Percentiles rank a stretch among this genome's conserved stretches.
Conservation (phyloP, 805 yeast genomes). For the Kazachstania bromeliacearum region DNA sequence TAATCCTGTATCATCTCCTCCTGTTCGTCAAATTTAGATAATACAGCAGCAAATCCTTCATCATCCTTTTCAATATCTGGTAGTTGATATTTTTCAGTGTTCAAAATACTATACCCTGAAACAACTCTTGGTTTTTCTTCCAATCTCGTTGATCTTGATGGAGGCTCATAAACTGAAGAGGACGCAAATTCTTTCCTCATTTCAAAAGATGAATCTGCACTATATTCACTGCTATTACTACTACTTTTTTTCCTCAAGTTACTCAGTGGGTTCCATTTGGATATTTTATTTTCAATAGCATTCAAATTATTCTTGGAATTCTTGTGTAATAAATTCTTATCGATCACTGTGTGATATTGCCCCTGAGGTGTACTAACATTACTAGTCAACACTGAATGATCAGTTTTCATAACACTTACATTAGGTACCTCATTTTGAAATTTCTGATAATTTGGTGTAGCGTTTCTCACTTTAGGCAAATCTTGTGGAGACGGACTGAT, state of each 20-base stretch:
- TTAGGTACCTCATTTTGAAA: constrained; percentile 17
- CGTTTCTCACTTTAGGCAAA: constrained; percentile 9
- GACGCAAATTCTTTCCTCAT: constrained; percentile 1
- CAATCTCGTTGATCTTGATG: not conserved
- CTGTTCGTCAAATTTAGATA: constrained; percentile 11
- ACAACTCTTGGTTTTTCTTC: constrained; percentile 4
- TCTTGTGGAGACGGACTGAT: constrained; percentile 5
- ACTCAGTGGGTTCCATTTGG: constrained; percentile 26
- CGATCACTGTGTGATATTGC: constrained; percentile 22
- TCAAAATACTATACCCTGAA: constrained; percentile 9
- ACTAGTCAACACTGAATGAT: constrained; percentile 1
- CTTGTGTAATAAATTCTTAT: constrained; percentile 14
- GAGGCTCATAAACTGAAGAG: constrained; percentile 3
- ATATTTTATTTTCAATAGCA: constrained; percentile 19
- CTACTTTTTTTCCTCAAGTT: constrained; percentile 21
- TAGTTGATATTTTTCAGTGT: constrained; percentile 15
- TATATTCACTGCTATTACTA: constrained; percentile 7
- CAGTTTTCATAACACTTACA: constrained; percentile 2
- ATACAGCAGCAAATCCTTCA: constrained; percentile 14
- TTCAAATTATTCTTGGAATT: constrained; percentile 14
- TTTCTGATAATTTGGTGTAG: constrained; percentile 20
- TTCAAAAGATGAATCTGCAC: constrained; percentile 6
- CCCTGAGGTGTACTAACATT: constrained; percentile 6
- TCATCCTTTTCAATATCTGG: constrained; percentile 20
- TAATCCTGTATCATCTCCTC: constrained; percentile 1